phyloP scores from a whole-genome alignment of 495 filamentous ascomycete species.

The Xylaria longipes region DNA sequence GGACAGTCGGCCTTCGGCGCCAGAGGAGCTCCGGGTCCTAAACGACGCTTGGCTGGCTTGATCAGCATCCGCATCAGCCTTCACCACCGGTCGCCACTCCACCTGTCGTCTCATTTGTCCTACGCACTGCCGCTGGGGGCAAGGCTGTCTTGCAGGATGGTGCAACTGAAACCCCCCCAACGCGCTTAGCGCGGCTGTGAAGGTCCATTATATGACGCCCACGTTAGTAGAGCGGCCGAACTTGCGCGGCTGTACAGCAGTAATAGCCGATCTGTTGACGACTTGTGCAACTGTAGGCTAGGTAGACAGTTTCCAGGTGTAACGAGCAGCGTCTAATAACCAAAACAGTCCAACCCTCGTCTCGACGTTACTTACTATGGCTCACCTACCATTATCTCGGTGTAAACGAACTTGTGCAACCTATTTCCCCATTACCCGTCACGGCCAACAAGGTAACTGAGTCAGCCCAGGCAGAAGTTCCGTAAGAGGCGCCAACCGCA shows the following conservation, averaged over 20 bases:
- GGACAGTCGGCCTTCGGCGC: conserved; percentile 8
- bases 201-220: conserved; percentile 20
- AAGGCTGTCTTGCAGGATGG: conserved; percentile 17
- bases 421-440: neutral
- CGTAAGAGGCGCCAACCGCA: neutral
- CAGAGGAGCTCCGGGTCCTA: conserved; percentile 23
- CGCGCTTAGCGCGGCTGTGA: conserved; percentile 35
- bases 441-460: neutral
- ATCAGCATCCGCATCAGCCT: conserved; percentile 11
- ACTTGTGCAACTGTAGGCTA: neutral
- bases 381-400: conserved; percentile 14
- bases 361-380: neutral
- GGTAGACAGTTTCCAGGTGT: neutral
- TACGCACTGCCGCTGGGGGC: conserved; percentile 23
- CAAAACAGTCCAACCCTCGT: neutral
- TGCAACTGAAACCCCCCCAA: conserved; percentile 26
- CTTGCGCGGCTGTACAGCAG: conserved; percentile 9
- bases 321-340: neutral
- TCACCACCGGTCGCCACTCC: conserved; percentile 7
- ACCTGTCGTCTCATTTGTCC: conserved; percentile 21
- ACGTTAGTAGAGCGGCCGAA: conserved; percentile 21
- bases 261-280: conserved; percentile 9
- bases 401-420: conserved; percentile 8
- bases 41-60: conserved; percentile 34
- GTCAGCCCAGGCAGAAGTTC: conserved; percentile 7